Conservation (phyloP, 345 rosid genomes). For the Camelina sativa region DNA sequence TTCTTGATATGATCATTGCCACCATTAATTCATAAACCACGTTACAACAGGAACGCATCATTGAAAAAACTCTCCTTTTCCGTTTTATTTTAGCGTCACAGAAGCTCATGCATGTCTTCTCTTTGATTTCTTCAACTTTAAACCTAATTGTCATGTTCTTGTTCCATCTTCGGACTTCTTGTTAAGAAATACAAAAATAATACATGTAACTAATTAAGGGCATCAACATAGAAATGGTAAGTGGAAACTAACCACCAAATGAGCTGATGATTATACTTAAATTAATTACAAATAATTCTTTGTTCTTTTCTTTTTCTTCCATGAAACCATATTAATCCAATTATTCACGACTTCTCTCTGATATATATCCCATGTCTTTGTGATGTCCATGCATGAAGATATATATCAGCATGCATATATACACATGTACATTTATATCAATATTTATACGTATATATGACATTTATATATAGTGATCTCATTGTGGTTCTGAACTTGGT, state of each 20-base stretch:
- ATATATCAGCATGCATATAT: conserved; percentile 4
- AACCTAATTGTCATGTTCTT: conserved; percentile 37
- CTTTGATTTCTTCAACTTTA: conserved; percentile 11
- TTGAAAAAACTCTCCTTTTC: conserved; percentile 65
- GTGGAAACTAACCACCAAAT: conserved; percentile 55
- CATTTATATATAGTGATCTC: conserved; percentile 12
- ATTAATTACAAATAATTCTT: conserved; percentile 35
- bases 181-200: background rate
- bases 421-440: background rate
- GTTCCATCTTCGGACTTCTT: conserved; percentile 18
- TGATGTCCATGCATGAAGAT: conserved; percentile 19
- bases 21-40: conserved; percentile 71
- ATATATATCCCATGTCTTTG: conserved; percentile 15
- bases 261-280: conserved; percentile 54
- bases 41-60: conserved; percentile 68
- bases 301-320: background rate
- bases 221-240: background rate
- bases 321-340: background rate
- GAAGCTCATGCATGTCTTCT: conserved; percentile 34
- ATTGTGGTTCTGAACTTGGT: conserved; percentile 52
- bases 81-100: conserved; percentile 48
- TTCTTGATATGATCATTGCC: conserved; percentile 77
- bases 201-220: background rate
- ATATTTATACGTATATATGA: background rate
- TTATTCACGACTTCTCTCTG: background rate